phyloP scores from a whole-genome alignment of 2,329 filamentous ascomycete genomes.

The Metarhizium guizhouense region DNA sequence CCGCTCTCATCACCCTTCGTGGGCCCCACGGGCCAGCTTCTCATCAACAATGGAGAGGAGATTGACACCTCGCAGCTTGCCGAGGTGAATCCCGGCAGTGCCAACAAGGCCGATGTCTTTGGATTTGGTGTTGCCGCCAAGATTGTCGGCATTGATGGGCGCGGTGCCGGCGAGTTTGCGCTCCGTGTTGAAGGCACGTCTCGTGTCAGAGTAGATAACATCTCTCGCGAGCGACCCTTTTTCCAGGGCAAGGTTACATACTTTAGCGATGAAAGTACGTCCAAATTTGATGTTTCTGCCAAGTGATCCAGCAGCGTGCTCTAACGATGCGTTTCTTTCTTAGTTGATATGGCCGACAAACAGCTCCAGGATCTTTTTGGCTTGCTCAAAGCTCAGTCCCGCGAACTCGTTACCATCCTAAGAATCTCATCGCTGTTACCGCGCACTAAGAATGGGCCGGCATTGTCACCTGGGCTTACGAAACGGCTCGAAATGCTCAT shows the following conservation, averaged over 20 bases:
- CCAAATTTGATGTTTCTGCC: not conserved
- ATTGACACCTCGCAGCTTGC: slow-evolving; percentile 32
- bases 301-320: not conserved
- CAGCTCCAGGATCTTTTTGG: slow-evolving; percentile 64
- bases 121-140: slow-evolving; percentile 73
- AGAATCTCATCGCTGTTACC: slow-evolving; percentile 78
- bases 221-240: slow-evolving; percentile 67
- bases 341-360: slow-evolving; percentile 37
- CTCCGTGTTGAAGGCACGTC: slow-evolving; percentile 79
- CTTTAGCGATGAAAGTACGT: slow-evolving; percentile 59
- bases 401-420: slow-evolving; percentile 77
- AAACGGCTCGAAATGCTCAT: slow-evolving; percentile 84
- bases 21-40: slow-evolving; percentile 62
- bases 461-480: slow-evolving; percentile 75
- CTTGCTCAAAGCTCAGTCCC: slow-evolving; percentile 73
- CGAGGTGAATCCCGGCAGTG: slow-evolving; percentile 48
- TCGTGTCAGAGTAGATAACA: slow-evolving; percentile 60
- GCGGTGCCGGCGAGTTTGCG: slow-evolving; percentile 66
- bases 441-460: slow-evolving; percentile 52
- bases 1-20: slow-evolving; percentile 72
- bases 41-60: slow-evolving; percentile 57
- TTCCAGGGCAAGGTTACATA: slow-evolving; percentile 74
- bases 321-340: not conserved
- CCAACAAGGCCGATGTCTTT: slow-evolving; percentile 67
- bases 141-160: slow-evolving; percentile 69